Evolutionary conservation across 192 early-diverging fungal genomes (phyloP), one percentile per base, ranked within the genome.

Genomic region (Coemansia sp.): DNA sequence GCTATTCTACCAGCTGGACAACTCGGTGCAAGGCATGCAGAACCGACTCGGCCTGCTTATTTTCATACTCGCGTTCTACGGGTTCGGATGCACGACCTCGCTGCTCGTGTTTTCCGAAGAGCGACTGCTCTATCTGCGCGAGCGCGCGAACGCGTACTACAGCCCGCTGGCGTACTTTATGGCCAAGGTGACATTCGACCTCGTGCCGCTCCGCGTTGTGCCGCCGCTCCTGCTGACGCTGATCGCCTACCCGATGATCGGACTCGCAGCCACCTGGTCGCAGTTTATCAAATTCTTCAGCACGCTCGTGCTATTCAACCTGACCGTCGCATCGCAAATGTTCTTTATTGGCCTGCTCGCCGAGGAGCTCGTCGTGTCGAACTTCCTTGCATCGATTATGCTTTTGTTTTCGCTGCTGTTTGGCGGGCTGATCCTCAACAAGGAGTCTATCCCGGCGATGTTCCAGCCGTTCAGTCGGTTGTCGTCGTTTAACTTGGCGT

Each of bases 381-480:
- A 88, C 31, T 81, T 95, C 27, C 51, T 93, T 24, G 87, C 87
- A 22, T 90, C 85, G 3, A 83, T 95, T 52, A 81, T 90, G 25
- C 91, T 95, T 69, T 70, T 95, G 24, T 95, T 93, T 81, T 86
- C 87, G 29, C 92, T 97, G 84, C 60, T 97, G 16, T 97, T 95
- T 71, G 93, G 89, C 14, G 94, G 94, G 0, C 80, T 97, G 8
- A 74, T 97, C 21, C 73, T 97, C 44, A 97, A 97, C 78, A 91
- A 91, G 74, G 89, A 89, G 44, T 86, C 90, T 0, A 89, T 92
- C 30, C 85, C 90, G 3, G 75, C 82, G 0, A 82, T 84, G 56
- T 61, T 90, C 7, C 83, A 91, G 58, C 60, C 84, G 9, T 56
- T 92, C 4, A 64, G 64, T 27, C 68, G 64, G 3, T 31, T 70